A percentile compares a stretch with the other conserved stretches of the same genome.
Conservation (phyloP, 192 early-diverging fungal species). For the Thoreauomyces humboldtii region DNA sequence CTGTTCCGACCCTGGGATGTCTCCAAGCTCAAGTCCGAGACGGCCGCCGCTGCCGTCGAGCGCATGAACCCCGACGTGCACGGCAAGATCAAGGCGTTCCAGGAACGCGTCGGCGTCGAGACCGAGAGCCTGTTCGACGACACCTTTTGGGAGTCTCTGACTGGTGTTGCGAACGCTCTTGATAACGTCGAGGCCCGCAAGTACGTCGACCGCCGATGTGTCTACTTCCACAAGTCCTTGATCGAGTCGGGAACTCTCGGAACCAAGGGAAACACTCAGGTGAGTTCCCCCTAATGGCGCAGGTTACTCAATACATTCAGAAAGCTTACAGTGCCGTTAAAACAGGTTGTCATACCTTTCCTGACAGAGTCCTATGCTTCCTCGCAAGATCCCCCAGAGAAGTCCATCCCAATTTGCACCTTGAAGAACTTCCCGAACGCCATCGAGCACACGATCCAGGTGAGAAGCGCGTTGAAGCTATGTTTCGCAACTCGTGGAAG, state of each 20-base stretch:
- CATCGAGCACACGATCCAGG: conserved; percentile 83
- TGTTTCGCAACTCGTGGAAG: neutral
- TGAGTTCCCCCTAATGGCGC: no score
- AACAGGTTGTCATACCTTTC: conserved; percentile 81
- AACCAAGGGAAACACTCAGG: conserved; percentile 99
- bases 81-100: conserved; percentile 64
- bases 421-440: conserved; percentile 96
- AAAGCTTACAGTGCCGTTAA: neutral
- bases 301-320: neutral
- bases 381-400: conserved; percentile 97
- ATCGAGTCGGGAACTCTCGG: conserved; percentile 98
- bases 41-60: conserved; percentile 80
- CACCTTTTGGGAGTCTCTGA: conserved; percentile 82
- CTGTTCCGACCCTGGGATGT: conserved; percentile 81
- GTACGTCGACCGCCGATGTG: conserved; percentile 97
- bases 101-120: conserved; percentile 90
- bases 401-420: conserved; percentile 95
- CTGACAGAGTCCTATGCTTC: conserved; percentile 98
- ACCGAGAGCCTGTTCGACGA: conserved; percentile 93
- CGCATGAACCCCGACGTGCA: conserved; percentile 90
- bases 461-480: neutral
- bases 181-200: conserved; percentile 97
- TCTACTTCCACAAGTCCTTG: conserved; percentile 92
- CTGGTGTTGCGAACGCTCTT: conserved; percentile 95
- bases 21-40: conserved; percentile 88